Conservation (phyloP, 2,329 filamentous ascomycete genomes). For the Sarocladium kiliense region DNA sequence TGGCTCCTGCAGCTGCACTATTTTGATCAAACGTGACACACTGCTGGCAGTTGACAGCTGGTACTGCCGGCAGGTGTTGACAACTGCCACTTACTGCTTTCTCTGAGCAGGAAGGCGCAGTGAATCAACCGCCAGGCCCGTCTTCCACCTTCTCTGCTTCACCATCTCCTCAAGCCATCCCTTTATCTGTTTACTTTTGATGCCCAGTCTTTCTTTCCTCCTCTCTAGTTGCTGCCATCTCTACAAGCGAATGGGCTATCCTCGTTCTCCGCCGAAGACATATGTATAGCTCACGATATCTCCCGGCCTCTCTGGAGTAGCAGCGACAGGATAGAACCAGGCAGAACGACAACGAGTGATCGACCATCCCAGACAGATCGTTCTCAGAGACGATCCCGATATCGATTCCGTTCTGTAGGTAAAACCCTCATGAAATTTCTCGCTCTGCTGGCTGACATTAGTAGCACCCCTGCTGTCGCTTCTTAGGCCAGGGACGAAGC, state of each 20-base stretch:
- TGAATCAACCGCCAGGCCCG: not conserved
- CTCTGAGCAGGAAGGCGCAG: not conserved
- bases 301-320: too few relatives aligned
- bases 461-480: too few relatives aligned
- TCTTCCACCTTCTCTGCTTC: not conserved
- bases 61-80: not conserved
- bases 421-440: too few relatives aligned
- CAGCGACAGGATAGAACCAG: too few relatives aligned
- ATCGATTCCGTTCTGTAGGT: too few relatives aligned
- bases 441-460: too few relatives aligned
- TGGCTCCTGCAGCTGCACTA: not conserved
- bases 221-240: not conserved
- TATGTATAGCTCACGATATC: too few relatives aligned
- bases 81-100: not conserved
- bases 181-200: not conserved
- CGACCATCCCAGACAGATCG: too few relatives aligned
- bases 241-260: too few relatives aligned
- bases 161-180: not conserved
- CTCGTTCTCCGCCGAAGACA: too few relatives aligned
- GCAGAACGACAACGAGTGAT: too few relatives aligned
- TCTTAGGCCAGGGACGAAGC: not conserved
- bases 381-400: too few relatives aligned
- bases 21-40: not conserved
- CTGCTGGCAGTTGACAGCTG: not conserved
- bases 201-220: not conserved